These are phyloP conservation scores for Benincasa hispida DNA, from an alignment of 306 rosid species.

Conservation along the genomic window DNA sequence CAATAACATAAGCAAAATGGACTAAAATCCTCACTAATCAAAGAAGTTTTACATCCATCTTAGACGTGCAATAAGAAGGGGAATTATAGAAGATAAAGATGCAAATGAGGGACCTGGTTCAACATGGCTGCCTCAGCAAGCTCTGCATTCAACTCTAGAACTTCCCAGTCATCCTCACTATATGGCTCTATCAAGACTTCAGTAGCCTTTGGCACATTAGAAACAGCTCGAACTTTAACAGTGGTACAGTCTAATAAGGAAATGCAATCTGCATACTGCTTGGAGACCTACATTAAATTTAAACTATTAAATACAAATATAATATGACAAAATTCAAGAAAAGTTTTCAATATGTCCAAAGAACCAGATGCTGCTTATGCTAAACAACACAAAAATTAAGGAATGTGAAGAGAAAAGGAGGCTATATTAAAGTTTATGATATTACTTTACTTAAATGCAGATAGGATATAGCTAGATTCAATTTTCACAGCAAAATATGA, in stretches of 20 bases:
- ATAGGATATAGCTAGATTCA: not conserved
- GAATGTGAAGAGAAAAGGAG: not conserved
- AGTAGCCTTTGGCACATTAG: slow-evolving; percentile 56
- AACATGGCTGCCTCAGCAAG: slow-evolving; percentile 67
- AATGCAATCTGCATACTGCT: slow-evolving; percentile 75
- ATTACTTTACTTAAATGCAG: not conserved
- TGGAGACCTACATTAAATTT: slow-evolving; percentile 34
- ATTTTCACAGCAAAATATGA: not conserved
- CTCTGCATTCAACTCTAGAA: slow-evolving; percentile 74
- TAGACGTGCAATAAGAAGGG: not conserved
- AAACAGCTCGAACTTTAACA: slow-evolving; percentile 56
- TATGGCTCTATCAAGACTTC: slow-evolving; percentile 53
- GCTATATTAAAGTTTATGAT: not conserved
- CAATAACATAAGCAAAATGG: not conserved
- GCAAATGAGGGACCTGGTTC: slow-evolving; percentile 44
- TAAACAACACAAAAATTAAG: not conserved
- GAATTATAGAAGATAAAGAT: not conserved
- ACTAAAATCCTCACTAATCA: not conserved
- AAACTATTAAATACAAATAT: not conserved
- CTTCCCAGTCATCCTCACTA: slow-evolving; percentile 93
- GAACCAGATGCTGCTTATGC: not conserved
- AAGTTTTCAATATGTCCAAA: not conserved
- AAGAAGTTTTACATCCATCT: not conserved
- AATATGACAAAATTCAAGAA: not conserved
- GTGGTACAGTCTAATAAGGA: slow-evolving; percentile 32